A percentile compares a stretch with the other conserved stretches of the same genome.
These are phyloP conservation scores for Boletus huronensis DNA, from an alignment of 768 basidiomycete genomes.

Conservation along the genomic window DNA sequence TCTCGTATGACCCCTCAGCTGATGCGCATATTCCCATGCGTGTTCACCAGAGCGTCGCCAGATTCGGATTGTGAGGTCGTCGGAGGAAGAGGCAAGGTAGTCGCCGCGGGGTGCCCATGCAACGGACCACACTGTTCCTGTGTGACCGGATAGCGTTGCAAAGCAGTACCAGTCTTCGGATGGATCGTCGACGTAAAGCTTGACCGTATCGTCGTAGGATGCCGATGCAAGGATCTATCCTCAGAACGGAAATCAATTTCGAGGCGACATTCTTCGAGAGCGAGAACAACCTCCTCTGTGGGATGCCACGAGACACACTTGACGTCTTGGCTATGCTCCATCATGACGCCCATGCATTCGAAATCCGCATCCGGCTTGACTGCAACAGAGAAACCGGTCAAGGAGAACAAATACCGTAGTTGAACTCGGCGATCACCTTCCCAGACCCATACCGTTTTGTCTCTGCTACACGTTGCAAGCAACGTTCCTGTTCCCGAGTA, in stretches of 20 bases:
- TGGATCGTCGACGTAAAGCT: slow-evolving; percentile 90
- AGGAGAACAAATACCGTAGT: not conserved
- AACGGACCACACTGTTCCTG: slow-evolving; percentile 89
- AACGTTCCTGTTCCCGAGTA: slow-evolving; percentile 74
- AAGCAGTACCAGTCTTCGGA: slow-evolving; percentile 93
- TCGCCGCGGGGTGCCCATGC: slow-evolving; percentile 74
- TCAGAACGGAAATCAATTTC: slow-evolving; percentile 13
- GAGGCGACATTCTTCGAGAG: not conserved
- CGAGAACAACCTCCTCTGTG: slow-evolving; percentile 71
- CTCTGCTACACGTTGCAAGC: slow-evolving; percentile 91
- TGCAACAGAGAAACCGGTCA: slow-evolving; percentile 27
- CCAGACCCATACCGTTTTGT: slow-evolving; percentile 99
- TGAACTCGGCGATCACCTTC: slow-evolving; percentile 57
- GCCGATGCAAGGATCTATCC: slow-evolving; percentile 89
- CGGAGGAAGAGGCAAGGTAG: slow-evolving; percentile 85
- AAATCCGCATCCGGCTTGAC: slow-evolving; percentile 91
- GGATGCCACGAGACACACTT: slow-evolving; percentile 97
- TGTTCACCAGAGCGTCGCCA: slow-evolving; percentile 70
- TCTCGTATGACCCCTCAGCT: slow-evolving; percentile 64
- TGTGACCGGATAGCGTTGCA: slow-evolving; percentile 74
- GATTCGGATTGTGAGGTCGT: slow-evolving; percentile 78
- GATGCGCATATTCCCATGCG: slow-evolving; percentile 59
- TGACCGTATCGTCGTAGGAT: slow-evolving; percentile 96
- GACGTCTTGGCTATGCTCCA: slow-evolving; percentile 97
- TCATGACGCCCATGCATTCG: slow-evolving; percentile 90